These are phyloP conservation scores for Hyaloscypha hepaticicola DNA, from an alignment of 495 filamentous ascomycete genomes.

Conservation along the genomic window DNA sequence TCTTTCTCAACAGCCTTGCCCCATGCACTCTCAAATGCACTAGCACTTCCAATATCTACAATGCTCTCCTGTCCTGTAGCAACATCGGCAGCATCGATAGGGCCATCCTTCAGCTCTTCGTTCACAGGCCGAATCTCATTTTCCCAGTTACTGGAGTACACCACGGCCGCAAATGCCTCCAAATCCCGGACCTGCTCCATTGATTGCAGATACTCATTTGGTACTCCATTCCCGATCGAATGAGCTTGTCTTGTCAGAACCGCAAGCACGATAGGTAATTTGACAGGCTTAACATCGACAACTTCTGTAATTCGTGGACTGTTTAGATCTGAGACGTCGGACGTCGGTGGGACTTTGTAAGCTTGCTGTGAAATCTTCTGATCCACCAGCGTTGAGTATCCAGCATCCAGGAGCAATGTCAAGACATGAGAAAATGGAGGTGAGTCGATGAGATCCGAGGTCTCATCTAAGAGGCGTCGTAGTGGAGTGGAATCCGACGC, in stretches of 20 bases:
- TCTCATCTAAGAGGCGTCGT: constrained; percentile 90
- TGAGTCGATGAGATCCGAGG: constrained; percentile 91
- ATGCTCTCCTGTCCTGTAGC: constrained; percentile 39
- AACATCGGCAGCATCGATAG: constrained; percentile 18
- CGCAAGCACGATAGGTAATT: constrained; percentile 85
- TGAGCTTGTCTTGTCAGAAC: constrained; percentile 87
- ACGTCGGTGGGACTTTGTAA: constrained; percentile 57
- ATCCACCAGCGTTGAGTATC: constrained; percentile 79
- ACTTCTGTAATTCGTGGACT: constrained; percentile 44
- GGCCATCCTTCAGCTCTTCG: constrained; percentile 37
- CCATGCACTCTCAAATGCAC: constrained; percentile 65
- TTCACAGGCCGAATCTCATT: constrained; percentile 61
- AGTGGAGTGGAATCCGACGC: constrained; percentile 46
- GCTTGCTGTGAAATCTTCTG: constrained; percentile 73
- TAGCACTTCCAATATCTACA: constrained; percentile 45
- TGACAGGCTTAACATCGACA: constrained; percentile 53
- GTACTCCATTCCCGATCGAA: constrained; percentile 77
- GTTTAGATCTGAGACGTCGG: constrained; percentile 42
- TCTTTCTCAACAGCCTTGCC: constrained; percentile 46
- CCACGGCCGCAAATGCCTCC: constrained; percentile 91
- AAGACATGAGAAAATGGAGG: constrained; percentile 82
- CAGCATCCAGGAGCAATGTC: constrained; percentile 80
- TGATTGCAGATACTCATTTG: constrained; percentile 83
- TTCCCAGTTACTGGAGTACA: constrained; percentile 87
- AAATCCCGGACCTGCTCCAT: constrained; percentile 83